Percentiles rank a stretch among this genome's conserved stretches.
Evolutionary conservation across 257 asterid genomes (phyloP).

Genomic region (Gardenia jasminoides): DNA sequence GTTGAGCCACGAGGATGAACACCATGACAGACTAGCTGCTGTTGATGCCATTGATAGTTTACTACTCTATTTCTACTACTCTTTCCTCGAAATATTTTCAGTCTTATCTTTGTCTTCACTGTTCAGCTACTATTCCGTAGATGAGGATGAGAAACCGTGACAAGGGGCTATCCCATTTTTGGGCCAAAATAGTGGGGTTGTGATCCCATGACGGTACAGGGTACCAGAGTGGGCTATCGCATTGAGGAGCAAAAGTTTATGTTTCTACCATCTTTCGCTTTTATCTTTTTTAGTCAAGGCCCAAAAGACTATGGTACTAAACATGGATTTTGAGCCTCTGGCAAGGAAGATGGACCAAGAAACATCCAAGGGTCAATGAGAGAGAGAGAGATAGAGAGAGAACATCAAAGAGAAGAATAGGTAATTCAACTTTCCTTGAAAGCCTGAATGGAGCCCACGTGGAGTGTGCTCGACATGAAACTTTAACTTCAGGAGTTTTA

Average conservation of each 20-base stretch:
- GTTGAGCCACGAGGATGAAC: slow-evolving; percentile 66
- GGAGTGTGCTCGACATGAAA: neutral
- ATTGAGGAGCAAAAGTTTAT: no score
- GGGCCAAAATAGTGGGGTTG: neutral
- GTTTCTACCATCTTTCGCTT: no score
- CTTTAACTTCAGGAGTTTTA: neutral
- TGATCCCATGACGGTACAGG: no score
- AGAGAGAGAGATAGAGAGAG: no score
- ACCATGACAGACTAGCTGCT: slow-evolving; percentile 55
- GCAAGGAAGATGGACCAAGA: neutral
- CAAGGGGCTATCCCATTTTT: neutral
- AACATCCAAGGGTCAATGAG: neutral
- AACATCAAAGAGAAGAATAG: neutral
- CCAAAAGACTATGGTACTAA: neutral
- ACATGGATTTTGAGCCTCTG: neutral
- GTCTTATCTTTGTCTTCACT: neutral
- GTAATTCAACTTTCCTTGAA: neutral
- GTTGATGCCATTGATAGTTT: slow-evolving; percentile 57
- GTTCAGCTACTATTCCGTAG: neutral
- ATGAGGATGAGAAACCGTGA: neutral
- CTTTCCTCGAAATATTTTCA: neutral
- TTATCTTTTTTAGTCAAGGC: no score
- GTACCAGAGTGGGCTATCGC: neutral
- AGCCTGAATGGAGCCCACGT: neutral
- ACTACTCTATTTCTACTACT: neutral